These are phyloP conservation scores for Verbascum thapsus DNA, from an alignment of 257 asterid species.

Conservation along the genomic window DNA sequence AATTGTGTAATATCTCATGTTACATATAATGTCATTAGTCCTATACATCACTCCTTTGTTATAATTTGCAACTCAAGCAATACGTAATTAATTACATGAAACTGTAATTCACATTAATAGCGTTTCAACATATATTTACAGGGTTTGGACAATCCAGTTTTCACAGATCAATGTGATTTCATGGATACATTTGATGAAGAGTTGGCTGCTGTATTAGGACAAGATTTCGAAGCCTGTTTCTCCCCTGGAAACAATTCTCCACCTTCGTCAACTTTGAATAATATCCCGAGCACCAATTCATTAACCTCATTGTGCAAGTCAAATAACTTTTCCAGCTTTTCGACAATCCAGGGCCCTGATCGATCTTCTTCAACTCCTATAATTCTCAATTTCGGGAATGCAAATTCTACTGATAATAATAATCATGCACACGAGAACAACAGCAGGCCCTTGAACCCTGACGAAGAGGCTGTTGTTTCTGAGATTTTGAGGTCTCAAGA, in stretches of 20 bases:
- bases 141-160: conserved; percentile 30
- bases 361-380: conserved; percentile 26
- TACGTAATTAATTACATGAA: too few relatives aligned
- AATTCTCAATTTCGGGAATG: conserved; percentile 30
- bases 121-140: not conserved
- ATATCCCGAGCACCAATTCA: conserved; percentile 15
- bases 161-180: conserved; percentile 26
- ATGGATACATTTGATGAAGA: conserved; percentile 35
- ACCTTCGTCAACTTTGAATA: conserved; percentile 5
- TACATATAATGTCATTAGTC: too few relatives aligned
- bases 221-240: conserved; percentile 20
- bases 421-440: conserved; percentile 11
- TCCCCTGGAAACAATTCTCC: conserved; percentile 19
- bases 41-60: too few relatives aligned
- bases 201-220: conserved; percentile 25
- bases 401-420: conserved; percentile 12
- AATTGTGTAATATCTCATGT: too few relatives aligned
- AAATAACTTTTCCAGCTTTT: conserved; percentile 18
- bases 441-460: conserved; percentile 20
- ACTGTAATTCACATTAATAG: not conserved
- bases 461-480: conserved; percentile 30
- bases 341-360: conserved; percentile 8
- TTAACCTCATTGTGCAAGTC: conserved; percentile 22
- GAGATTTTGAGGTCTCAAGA: conserved; percentile 19
- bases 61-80: too few relatives aligned